These are phyloP conservation scores for Xylaria sp. DNA, from an alignment of 2,329 filamentous ascomycete species.

Conservation along the genomic window DNA sequence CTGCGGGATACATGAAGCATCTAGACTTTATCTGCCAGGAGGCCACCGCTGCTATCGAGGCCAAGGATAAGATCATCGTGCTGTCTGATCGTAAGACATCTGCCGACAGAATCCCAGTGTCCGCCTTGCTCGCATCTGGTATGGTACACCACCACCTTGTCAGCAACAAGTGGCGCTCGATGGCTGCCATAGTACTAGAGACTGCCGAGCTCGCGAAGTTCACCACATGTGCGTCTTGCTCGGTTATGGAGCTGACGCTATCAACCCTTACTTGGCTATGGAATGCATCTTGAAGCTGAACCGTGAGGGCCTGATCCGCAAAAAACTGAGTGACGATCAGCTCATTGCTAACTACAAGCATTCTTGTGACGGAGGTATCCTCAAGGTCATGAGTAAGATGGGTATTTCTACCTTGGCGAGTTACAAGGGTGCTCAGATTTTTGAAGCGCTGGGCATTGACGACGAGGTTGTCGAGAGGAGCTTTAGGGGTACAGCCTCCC, in stretches of 20 bases:
- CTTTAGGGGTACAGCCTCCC: conserved; percentile 92
- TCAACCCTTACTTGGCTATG: conserved; percentile 94
- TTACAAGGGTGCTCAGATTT: conserved; percentile 98
- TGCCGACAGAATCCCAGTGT: conserved; percentile 82
- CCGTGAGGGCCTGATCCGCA: conserved; percentile 89
- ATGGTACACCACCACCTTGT: conserved; percentile 96
- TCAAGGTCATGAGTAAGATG: conserved; percentile 99
- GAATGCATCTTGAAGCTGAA: conserved; percentile 98
- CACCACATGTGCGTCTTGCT: conserved; percentile 99
- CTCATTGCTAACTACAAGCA: conserved; percentile 97
- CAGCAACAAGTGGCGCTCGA: conserved; percentile 92
- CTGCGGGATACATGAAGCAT: conserved; percentile 83
- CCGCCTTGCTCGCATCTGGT: conserved; percentile 83
- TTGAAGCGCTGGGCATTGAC: conserved; percentile 92
- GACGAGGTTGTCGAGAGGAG: conserved; percentile 91
- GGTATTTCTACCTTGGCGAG: conserved; percentile 95
- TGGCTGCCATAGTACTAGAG: conserved; percentile 86
- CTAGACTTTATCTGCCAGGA: conserved; percentile 88
- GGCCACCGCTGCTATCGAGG: conserved; percentile 81
- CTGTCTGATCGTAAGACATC: conserved; percentile 88
- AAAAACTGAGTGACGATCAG: conserved; percentile 80
- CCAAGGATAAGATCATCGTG: conserved; percentile 83
- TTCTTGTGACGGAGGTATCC: conserved; percentile 92
- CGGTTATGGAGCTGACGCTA: conserved; percentile 90
- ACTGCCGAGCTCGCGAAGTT: conserved; percentile 92